phyloP scores from a whole-genome alignment of 2,329 filamentous ascomycete species.

The Madurella fahalii region DNA sequence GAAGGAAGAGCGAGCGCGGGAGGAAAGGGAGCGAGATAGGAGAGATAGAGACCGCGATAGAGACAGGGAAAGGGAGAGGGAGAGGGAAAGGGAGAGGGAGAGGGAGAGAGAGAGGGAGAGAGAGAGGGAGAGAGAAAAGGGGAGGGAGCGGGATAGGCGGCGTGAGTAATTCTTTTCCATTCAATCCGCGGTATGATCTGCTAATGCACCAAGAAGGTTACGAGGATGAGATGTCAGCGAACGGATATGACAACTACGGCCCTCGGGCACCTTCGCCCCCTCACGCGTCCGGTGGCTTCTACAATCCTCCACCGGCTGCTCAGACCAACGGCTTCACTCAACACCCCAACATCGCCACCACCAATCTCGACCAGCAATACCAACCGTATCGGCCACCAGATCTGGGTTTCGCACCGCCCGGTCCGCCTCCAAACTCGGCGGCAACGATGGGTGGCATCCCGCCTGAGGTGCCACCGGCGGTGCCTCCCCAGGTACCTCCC shows the following conservation, averaged over 20 bases:
- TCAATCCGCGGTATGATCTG: not conserved
- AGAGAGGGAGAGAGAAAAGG: slow-evolving; percentile 23
- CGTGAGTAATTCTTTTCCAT: slow-evolving; percentile 27
- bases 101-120: slow-evolving; percentile 30
- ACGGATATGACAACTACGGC: slow-evolving; percentile 35
- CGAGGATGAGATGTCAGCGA: slow-evolving; percentile 34
- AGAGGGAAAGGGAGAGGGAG: slow-evolving; percentile 28
- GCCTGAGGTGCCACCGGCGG: slow-evolving; percentile 7
- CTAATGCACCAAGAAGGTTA: slow-evolving; percentile 30
- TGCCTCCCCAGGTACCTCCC: not conserved
- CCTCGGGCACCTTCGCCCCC: slow-evolving; percentile 43
- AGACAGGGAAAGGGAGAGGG: slow-evolving; percentile 18
- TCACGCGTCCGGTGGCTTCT: slow-evolving; percentile 50
- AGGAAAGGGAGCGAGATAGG: slow-evolving; percentile 35
- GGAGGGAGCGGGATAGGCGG: slow-evolving; percentile 31
- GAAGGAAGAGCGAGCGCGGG: slow-evolving; percentile 12
- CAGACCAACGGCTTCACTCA: slow-evolving; percentile 32
- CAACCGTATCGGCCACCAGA: slow-evolving; percentile 33
- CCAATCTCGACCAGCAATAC: slow-evolving; percentile 30
- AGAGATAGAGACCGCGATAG: slow-evolving; percentile 27
- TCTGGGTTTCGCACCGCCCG: slow-evolving; percentile 36
- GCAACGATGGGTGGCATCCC: slow-evolving; percentile 21
- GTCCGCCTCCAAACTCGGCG: slow-evolving; percentile 28
- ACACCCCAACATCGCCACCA: slow-evolving; percentile 35
- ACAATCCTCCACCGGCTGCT: slow-evolving; percentile 25